Conservation (phyloP, 805 yeast genomes). For the Saccharomyces kudriavzevii region DNA sequence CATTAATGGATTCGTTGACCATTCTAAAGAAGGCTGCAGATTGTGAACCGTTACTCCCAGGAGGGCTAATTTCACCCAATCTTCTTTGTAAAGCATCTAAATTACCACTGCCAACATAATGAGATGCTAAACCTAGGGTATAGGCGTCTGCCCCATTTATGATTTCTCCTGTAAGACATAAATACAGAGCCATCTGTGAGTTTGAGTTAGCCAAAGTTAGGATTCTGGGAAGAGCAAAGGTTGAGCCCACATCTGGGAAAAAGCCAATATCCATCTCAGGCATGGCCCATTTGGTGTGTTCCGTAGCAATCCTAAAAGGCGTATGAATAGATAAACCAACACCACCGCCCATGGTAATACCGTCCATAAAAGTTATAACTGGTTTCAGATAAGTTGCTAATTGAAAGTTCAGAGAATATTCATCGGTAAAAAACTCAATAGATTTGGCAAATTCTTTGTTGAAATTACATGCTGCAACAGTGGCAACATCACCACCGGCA, state of each 20-base stretch:
- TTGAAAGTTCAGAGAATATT: constrained; percentile 72
- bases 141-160: constrained; percentile 75
- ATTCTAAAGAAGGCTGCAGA: constrained; percentile 31
- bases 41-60: background rate
- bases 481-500: constrained; percentile 94
- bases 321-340: constrained; percentile 87
- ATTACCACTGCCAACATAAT: constrained; percentile 65
- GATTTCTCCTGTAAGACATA: constrained; percentile 79
- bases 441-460: constrained; percentile 41
- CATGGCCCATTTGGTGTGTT: constrained; percentile 87
- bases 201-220: constrained; percentile 36
- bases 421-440: constrained; percentile 62
- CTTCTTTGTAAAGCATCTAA: constrained; percentile 56
- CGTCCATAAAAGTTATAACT: constrained; percentile 75
- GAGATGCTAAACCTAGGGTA: constrained; percentile 81
- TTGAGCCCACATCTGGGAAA: constrained; percentile 92
- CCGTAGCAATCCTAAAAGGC: constrained; percentile 90
- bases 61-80: constrained; percentile 48
- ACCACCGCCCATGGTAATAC: constrained; percentile 97
- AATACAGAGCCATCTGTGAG: constrained; percentile 74
- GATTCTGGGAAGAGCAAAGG: constrained; percentile 77
- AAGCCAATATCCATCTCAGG: constrained; percentile 97
- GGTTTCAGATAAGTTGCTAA: constrained; percentile 84
- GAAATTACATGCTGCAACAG: constrained; percentile 56
- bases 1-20: constrained; percentile 69